Conservation (phyloP, 2,329 filamentous ascomycete species). For the Pseudogymnoascus destructans region DNA sequence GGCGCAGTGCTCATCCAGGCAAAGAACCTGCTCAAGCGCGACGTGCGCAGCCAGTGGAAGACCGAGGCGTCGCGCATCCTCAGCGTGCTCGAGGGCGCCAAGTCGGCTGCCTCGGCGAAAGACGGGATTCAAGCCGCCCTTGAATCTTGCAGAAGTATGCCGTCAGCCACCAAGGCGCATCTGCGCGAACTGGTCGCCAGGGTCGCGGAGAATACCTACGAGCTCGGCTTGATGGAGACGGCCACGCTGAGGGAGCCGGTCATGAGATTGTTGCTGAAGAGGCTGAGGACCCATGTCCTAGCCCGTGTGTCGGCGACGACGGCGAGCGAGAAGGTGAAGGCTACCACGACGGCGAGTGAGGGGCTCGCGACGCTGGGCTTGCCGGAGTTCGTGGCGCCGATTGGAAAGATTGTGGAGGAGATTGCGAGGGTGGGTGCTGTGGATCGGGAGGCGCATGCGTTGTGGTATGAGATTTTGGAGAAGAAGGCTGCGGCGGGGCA, state of each 20-base stretch:
- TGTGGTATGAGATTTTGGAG: slow-evolving; percentile 54
- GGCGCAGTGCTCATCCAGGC: slow-evolving; percentile 65
- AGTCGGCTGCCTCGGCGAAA: slow-evolving; percentile 34
- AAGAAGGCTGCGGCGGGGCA: slow-evolving; percentile 40
- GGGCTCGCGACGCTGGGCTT: slow-evolving; percentile 56
- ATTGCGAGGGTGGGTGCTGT: slow-evolving; percentile 51
- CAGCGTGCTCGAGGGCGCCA: slow-evolving; percentile 48
- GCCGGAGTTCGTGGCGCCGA: slow-evolving; percentile 58
- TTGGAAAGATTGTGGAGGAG: slow-evolving; percentile 57
- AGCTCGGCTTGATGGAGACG: slow-evolving; percentile 31
- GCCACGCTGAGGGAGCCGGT: slow-evolving; percentile 37
- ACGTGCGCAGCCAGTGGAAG: slow-evolving; percentile 67
- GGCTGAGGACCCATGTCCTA: slow-evolving; percentile 54
- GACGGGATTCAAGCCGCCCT: slow-evolving; percentile 50
- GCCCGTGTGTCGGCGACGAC: slow-evolving; percentile 51
- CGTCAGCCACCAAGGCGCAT: slow-evolving; percentile 45
- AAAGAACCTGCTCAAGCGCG: slow-evolving; percentile 72
- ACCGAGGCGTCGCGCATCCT: slow-evolving; percentile 59
- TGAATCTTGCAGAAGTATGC: slow-evolving; percentile 51
- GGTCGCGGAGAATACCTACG: slow-evolving; percentile 38
- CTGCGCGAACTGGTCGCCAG: slow-evolving; percentile 45
- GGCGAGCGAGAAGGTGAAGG: slow-evolving; percentile 56
- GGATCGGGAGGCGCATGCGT: slow-evolving; percentile 53
- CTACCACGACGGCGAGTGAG: slow-evolving; percentile 55
- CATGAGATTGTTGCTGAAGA: slow-evolving; percentile 53